A percentile compares a stretch with the other conserved stretches of the same genome.
Conservation (phyloP, 1,139 yeast genomes). For the Geotrichum citri-aurantii region DNA sequence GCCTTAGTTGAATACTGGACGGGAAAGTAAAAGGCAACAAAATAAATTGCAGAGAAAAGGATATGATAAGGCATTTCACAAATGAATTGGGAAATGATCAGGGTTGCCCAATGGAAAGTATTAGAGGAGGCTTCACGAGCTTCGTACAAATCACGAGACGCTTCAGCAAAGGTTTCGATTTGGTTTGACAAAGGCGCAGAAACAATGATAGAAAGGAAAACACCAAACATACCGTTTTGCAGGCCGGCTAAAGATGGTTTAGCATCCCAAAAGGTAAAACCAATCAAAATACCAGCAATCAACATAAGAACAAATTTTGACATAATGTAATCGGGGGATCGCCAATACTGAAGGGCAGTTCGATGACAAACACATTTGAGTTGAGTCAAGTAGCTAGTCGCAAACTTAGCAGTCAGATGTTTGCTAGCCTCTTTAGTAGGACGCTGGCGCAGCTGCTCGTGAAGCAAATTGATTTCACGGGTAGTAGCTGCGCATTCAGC, state of each 20-base stretch:
- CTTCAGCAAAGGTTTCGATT: slow-evolving; percentile 51
- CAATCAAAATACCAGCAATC: slow-evolving; percentile 46
- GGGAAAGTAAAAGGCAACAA: slow-evolving; percentile 54
- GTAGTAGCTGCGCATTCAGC: slow-evolving; percentile 38
- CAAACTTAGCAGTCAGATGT: slow-evolving; percentile 12
- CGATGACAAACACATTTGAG: slow-evolving; percentile 36
- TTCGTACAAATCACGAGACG: slow-evolving; percentile 52
- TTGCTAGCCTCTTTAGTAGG: too few relatives aligned
- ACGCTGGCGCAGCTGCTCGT: too few relatives aligned
- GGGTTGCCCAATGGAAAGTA: slow-evolving; percentile 59
- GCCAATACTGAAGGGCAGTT: slow-evolving; percentile 37
- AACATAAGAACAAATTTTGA: slow-evolving; percentile 26
- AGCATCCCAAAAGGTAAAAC: slow-evolving; percentile 51
- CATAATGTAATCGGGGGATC: slow-evolving; percentile 33
- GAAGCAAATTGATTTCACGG: too few relatives aligned
- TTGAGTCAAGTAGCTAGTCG: slow-evolving; percentile 34
- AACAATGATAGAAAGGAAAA: slow-evolving; percentile 47
- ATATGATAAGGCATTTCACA: slow-evolving; percentile 55
- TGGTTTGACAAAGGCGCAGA: slow-evolving; percentile 53
- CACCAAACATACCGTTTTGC: slow-evolving; percentile 48
- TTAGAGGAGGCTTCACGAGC: slow-evolving; percentile 60
- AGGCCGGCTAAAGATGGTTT: slow-evolving; percentile 45
- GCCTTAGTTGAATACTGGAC: slow-evolving; percentile 29
- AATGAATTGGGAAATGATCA: slow-evolving; percentile 45
- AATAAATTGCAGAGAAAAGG: slow-evolving; percentile 48